These are phyloP conservation scores for Taxillus chinensis DNA, from an alignment of 164 flowering plant species.

Conservation along the genomic window DNA sequence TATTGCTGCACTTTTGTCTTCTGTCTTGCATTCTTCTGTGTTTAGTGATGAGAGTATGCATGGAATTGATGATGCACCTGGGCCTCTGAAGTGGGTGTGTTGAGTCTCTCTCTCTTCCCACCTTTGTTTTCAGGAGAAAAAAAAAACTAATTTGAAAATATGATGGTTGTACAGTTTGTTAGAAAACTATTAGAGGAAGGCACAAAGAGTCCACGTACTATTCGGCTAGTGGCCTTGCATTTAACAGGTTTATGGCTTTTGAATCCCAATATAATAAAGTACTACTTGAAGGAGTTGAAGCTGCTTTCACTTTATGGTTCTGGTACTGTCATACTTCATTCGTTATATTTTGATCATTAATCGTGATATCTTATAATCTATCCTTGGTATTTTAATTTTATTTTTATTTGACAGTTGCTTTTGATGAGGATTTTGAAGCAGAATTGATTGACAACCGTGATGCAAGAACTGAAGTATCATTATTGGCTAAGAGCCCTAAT, in stretches of 20 bases:
- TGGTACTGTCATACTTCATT: conserved; percentile 27
- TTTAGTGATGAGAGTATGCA: conserved; percentile 67
- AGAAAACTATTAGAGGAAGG: conserved; percentile 84
- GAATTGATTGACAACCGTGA: conserved; percentile 74
- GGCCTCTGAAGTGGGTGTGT: conserved; percentile 95
- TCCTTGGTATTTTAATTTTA: conserved; percentile 1
- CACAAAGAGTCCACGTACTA: conserved; percentile 91
- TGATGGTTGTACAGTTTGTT: conserved; percentile 44
- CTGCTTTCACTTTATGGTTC: conserved; percentile 86
- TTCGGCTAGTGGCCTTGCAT: conserved; percentile 96
- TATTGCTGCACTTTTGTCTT: conserved; percentile 87
- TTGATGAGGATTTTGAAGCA: conserved; percentile 97
- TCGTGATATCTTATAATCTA: not conserved
- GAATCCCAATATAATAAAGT: conserved; percentile 59
- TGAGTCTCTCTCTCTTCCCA: conserved; percentile 4
- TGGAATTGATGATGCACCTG: conserved; percentile 30
- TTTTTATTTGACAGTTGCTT: conserved; percentile 61
- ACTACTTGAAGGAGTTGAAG: conserved; percentile 77
- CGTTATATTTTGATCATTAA: not conserved
- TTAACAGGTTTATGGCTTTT: conserved; percentile 76
- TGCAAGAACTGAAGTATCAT: conserved; percentile 62
- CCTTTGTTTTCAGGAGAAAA: not conserved
- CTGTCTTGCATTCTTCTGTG: conserved; percentile 62
- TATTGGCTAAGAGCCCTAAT: conserved; percentile 56
- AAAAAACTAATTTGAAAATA: not conserved